Base-by-base conservation (phyloP, 805 yeast genomes). In the Metschnikowia shivogae region DNA sequence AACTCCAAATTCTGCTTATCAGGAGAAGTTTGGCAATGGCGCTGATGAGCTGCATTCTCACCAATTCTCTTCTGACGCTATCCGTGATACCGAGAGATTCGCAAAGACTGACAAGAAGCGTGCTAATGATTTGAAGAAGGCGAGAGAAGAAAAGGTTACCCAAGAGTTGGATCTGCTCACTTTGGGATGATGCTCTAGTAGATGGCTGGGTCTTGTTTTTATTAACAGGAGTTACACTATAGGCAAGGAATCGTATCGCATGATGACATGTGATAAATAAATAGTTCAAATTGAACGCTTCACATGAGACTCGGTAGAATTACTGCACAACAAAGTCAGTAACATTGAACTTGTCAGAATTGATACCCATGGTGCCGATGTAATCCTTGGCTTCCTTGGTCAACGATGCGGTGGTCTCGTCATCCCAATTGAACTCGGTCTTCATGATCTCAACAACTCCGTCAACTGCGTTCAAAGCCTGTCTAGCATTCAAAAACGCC, bases 401-500 rank as follows among this genome's bases (percentile, higher is more conserved):
- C 70, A 83, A 78, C 52, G 70, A 64, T 43, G 74, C 70, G 63
- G 82, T 80, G 48, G 82, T 76, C 12, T 68, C 73, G 36, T 72
- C 72, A 54, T 73, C 73, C 98, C 98, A 90, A 39, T 77, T 68
- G 50, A 86, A 74, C 64, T 86, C 93, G 42, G 78, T 73, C 54
- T 82, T 89, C 93, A 90, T 86, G 52, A 88, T 76, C 56, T 86
- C 85, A 42, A 86, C 89, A 32, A 92, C 95, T 50, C 84, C 85
- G 51, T 89, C 95, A 45, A 90, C 82, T 12, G 95, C 86, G 42
- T 70, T 74, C 52, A 82, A 69, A 11, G 97, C 96, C 53, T 85
- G 89, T 64, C 81, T 81, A 34, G 93, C 87, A 68, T 90, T 90
- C 62, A 90, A 74, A 73, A 89, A 92, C 3, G 96, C 96, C 63